Evolutionary conservation across 2,329 filamentous ascomycete species (phyloP).

Genomic region (Orbilia javanica): DNA sequence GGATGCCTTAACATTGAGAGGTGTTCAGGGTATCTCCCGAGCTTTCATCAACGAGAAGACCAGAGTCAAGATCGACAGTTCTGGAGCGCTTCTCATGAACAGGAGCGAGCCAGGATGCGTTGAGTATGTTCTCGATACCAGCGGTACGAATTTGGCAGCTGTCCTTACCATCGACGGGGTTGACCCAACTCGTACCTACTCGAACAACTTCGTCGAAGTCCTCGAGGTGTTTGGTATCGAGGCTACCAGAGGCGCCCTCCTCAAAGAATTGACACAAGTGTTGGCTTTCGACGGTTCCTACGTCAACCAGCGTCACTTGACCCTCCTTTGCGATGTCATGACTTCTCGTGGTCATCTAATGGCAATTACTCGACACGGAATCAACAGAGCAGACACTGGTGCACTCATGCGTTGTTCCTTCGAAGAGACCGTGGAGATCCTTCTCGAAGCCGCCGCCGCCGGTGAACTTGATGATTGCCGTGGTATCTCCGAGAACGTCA

Average conservation of each 20-base stretch:
- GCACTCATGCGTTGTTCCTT: slow-evolving; percentile 99
- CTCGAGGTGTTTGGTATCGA: slow-evolving; percentile 97
- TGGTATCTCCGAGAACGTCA: slow-evolving; percentile 98
- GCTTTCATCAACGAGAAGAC: slow-evolving; percentile 91
- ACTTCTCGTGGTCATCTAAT: slow-evolving; percentile 93
- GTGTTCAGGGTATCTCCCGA: slow-evolving; percentile 87
- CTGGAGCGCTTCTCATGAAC: slow-evolving; percentile 79
- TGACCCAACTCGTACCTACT: slow-evolving; percentile 85
- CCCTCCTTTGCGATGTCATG: slow-evolving; percentile 96
- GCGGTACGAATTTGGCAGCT: slow-evolving; percentile 85
- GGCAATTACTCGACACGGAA: slow-evolving; percentile 96
- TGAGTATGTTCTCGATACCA: slow-evolving; percentile 97
- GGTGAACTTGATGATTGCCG: slow-evolving; percentile 98
- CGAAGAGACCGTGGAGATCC: slow-evolving; percentile 98
- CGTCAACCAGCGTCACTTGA: slow-evolving; percentile 98
- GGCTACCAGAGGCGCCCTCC: slow-evolving; percentile 85
- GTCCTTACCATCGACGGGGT: slow-evolving; percentile 90
- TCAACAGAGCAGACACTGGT: slow-evolving; percentile 97
- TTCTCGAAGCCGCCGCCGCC: slow-evolving; percentile 92
- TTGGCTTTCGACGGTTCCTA: slow-evolving; percentile 99
- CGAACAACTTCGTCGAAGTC: slow-evolving; percentile 95
- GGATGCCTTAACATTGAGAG: slow-evolving; percentile 89
- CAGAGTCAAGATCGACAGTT: slow-evolving; percentile 74
- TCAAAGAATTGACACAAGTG: slow-evolving; percentile 90
- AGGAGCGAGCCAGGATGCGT: slow-evolving; percentile 81